phyloP scores from a whole-genome alignment of 2,329 filamentous ascomycete species.

The Diaporthe sp. region DNA sequence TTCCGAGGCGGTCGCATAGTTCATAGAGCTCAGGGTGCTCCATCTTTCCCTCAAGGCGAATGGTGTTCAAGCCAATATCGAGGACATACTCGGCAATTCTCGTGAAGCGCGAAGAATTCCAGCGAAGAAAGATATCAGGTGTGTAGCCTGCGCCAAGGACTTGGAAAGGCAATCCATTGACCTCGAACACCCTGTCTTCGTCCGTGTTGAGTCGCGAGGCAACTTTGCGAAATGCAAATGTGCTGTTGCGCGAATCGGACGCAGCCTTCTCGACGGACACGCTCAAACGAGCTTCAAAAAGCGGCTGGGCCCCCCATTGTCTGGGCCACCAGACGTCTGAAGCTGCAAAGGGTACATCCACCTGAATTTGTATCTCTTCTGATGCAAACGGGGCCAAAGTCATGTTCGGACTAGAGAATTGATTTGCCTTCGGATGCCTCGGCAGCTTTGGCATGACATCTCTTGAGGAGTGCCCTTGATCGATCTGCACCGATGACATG shows the following conservation, averaged over 20 bases:
- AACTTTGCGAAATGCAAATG: conserved; percentile 69
- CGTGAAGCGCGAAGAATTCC: conserved; percentile 61
- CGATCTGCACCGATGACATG: background rate
- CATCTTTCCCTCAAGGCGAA: conserved; percentile 75
- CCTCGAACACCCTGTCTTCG: conserved; percentile 67
- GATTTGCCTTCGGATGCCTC: conserved; percentile 35
- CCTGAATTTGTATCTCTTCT: conserved; percentile 31
- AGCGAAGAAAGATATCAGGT: conserved; percentile 73
- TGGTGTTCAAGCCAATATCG: conserved; percentile 73
- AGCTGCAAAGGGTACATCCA: background rate
- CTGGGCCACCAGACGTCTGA: conserved; percentile 71
- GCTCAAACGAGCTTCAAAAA: conserved; percentile 50
- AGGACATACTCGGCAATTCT: conserved; percentile 66
- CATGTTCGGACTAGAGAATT: conserved; percentile 47
- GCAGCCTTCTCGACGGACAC: conserved; percentile 44
- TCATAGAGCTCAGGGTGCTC: conserved; percentile 73
- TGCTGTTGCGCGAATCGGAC: conserved; percentile 52
- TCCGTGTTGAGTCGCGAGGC: conserved; percentile 62
- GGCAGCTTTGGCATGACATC: too few relatives aligned
- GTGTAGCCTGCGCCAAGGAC: conserved; percentile 73
- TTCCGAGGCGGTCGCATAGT: conserved; percentile 68
- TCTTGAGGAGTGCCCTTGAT: background rate
- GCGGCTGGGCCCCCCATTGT: conserved; percentile 65
- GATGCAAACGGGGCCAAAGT: conserved; percentile 54
- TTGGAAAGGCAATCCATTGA: conserved; percentile 71